Conservation (phyloP, 352 stramenopile species). For the Phytophthora rubi region DNA sequence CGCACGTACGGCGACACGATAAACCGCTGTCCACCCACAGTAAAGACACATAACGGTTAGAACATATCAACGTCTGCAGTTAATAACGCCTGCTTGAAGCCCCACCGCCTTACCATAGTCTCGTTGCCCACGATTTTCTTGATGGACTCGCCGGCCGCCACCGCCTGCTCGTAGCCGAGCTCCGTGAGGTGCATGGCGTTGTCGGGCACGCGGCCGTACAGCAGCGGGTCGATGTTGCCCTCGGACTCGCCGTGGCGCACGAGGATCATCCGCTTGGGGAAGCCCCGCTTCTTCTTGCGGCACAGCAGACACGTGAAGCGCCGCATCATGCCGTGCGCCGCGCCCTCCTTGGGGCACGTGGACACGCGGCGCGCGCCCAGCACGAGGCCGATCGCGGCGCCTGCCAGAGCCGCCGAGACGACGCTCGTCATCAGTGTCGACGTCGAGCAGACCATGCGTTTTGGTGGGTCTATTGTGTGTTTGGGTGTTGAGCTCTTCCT, state of each 20-base stretch:
- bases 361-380: slow-evolving; percentile 20
- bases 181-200: slow-evolving; percentile 87
- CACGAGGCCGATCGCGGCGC: slow-evolving; percentile 48
- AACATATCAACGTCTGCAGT: neutral
- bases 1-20: slow-evolving; percentile 88
- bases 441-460: slow-evolving; percentile 55
- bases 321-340: slow-evolving; percentile 29
- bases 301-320: slow-evolving; percentile 52
- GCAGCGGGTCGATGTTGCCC: slow-evolving; percentile 83
- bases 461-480: neutral
- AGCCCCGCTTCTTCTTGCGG: slow-evolving; percentile 45
- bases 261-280: slow-evolving; percentile 84
- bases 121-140: slow-evolving; percentile 82
- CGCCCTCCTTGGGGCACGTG: slow-evolving; percentile 24
- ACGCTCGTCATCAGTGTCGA: slow-evolving; percentile 53
- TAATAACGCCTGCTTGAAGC: too few species aligned
- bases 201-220: slow-evolving; percentile 81
- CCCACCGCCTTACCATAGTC: slow-evolving; percentile 47
- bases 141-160: slow-evolving; percentile 71
- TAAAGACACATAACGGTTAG: slow-evolving; percentile 8
- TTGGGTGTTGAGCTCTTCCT: slow-evolving; percentile 1
- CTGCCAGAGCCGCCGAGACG: slow-evolving; percentile 49
- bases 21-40: slow-evolving; percentile 55
- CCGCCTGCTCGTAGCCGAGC: slow-evolving; percentile 78
- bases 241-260: slow-evolving; percentile 87